Base-by-base conservation (phyloP, 371 early-diverging fungal species). In the Massospora cicadina region DNA sequence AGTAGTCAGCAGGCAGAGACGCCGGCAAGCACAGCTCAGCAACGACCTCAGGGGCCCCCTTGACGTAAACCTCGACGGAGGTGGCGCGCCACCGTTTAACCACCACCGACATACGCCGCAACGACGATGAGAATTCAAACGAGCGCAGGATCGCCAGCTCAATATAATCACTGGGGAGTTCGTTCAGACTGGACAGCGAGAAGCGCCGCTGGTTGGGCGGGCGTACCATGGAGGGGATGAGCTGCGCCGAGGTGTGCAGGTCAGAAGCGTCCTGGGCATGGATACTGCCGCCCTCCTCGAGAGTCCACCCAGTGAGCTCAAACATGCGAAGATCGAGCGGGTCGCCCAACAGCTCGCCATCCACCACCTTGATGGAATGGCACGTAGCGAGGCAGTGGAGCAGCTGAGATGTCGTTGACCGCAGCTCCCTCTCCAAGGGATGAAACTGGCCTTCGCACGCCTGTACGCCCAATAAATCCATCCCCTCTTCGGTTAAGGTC, bases 281-380 rank as follows among this genome's bases (percentile, higher is more conserved):
- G 17, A 2, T 55, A 31, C 26, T 55, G 74, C 13, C 85, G 33
- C 82, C 84, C 67, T 97, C 95, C 68, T 95, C 95, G 10, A 98
- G 70, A 27, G 85, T 77, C 91, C 95, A 95, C 1, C 78, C 79
- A 0, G 95, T 96, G 67, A 92, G 94, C 33, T 93, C 89, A 78
- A 99, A 95, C 98, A 99, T 97, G 73, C 93, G 92, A 33, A 98
- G 71, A 71, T 99, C 99, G 63, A 99, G 76, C 0, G 98, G 98
- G 73, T 99, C 99, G 2, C 99, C 99, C 53, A 98, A 77, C 1
- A 90, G 80, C 66, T 87, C 85, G 10, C 86, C 93, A 54, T 90
- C 79, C 0, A 99, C 83, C 5, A 90, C 81, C 72, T 95, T 93
- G 58, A 99, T 79, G 0, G 91, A 87, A 71, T 99, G 99, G 69